phyloP scores from a whole-genome alignment of 345 rosid genomes.

The Reutealis trisperma region DNA sequence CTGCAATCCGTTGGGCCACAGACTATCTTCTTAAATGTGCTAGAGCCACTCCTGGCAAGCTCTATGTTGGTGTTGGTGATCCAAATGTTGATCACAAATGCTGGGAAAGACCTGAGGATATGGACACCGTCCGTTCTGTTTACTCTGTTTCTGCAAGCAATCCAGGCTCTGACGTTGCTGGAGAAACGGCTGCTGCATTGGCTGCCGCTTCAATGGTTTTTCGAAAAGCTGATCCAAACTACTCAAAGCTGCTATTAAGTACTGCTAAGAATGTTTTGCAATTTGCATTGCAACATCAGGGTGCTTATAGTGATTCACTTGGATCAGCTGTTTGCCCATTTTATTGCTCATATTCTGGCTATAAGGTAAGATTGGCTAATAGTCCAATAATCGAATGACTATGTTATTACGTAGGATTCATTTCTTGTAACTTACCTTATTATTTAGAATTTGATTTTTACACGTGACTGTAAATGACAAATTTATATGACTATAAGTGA shows the following conservation, averaged over 20 bases:
- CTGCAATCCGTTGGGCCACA: conserved; percentile 74
- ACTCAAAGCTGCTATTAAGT: conserved; percentile 48
- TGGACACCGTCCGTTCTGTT: conserved; percentile 75
- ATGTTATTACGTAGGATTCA: too few species aligned
- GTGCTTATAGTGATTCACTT: conserved; percentile 82
- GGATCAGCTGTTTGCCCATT: conserved; percentile 80
- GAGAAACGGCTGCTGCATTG: conserved; percentile 80
- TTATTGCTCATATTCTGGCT: conserved; percentile 92
- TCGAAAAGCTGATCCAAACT: conserved; percentile 52
- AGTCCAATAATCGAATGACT: background rate
- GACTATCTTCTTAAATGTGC: conserved; percentile 91
- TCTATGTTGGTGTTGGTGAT: conserved; percentile 91
- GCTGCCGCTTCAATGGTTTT: conserved; percentile 96
- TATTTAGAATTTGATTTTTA: too few species aligned
- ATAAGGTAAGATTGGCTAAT: conserved; percentile 45
- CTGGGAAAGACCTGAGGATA: conserved; percentile 96
- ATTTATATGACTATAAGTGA: too few species aligned
- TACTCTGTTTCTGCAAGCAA: conserved; percentile 70
- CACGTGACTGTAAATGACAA: too few species aligned
- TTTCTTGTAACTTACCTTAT: too few species aligned
- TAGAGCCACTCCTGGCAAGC: conserved; percentile 67
- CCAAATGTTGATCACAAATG: conserved; percentile 88
- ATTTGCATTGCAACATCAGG: conserved; percentile 74
- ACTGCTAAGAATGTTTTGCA: conserved; percentile 71
- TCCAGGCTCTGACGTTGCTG: conserved; percentile 95